Conservation (phyloP, 305 asterid genomes). For the Solanum hybrid region DNA sequence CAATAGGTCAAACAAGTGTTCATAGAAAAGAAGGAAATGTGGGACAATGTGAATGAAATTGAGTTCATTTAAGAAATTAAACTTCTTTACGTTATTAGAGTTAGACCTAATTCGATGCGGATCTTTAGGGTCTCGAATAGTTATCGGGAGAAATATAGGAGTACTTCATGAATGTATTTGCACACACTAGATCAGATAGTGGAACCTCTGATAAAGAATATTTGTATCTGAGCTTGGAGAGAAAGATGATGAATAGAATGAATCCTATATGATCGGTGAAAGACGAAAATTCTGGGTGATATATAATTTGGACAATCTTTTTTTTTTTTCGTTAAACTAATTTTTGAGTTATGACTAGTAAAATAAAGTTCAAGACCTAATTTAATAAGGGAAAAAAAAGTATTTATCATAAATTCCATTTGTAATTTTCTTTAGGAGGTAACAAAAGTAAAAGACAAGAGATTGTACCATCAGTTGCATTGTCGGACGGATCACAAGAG, state of each 20-base stretch:
- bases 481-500: neutral
- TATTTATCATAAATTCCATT: neutral
- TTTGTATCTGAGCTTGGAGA: neutral
- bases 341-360: neutral
- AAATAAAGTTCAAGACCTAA: neutral
- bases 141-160: neutral
- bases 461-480: neutral
- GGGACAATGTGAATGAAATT: neutral
- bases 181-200: neutral
- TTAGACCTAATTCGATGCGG: neutral
- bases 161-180: neutral
- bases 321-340: neutral
- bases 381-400: neutral
- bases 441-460: neutral
- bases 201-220: neutral
- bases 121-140: neutral
- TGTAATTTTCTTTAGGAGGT: neutral
- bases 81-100: neutral
- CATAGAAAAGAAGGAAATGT: neutral
- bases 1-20: neutral
- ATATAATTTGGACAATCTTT: neutral
- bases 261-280: neutral
- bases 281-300: neutral
- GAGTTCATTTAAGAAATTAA: neutral
- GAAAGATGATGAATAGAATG: neutral